Base-by-base conservation (phyloP, 2,329 filamentous ascomycete genomes). In the Diaporthe citri region DNA sequence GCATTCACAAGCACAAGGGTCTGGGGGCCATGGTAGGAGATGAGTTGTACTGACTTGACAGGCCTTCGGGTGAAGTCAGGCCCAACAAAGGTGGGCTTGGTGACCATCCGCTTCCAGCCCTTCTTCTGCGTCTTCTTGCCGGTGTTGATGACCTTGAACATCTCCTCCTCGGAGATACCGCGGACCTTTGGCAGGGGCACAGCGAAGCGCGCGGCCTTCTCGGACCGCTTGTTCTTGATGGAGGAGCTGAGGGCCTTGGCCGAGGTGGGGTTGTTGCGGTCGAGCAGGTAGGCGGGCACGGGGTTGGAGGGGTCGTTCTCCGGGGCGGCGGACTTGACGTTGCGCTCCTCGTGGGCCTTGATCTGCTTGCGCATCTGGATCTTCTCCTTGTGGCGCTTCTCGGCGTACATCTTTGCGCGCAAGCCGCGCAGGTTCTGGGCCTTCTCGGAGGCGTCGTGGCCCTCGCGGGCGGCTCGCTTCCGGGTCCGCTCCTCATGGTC, bases 311-410 rank as follows among this genome's bases (percentile, higher is more conserved):
- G 92, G 76, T 96, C 94, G 85, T 97, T 94, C 80, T 93, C 91
- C 78, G 94, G 92, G 73, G 93, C 92, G 43, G 90, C 88, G 12
- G 94, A 94, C 87, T 98, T 98, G 88, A 98, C 92, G 82, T 98
- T 97, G 86, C 95, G 93, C 88, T 98, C 95, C 86, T 99, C 97
- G 88, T 98, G 95, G 59, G 95, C 94, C 86, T 94, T 95, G 90
- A 99, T 97, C 82, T 92, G 88, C 90, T 98, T 97, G 86, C 93
- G 94, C 93, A 98, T 96, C 90, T 97, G 95, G 83, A 98, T 97
- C 93, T 99, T 99, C 89, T 99, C 96, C 84, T 96, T 94, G 87
- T 95, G 94, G 36, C 97, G 92, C 89, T 96, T 95, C 90, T 98
- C 93, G 85, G 96, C 93, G 87, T 97, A 93, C 81, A 97, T 88